Conservation (phyloP, 257 asterid species). For the Capsicum baccatum region DNA sequence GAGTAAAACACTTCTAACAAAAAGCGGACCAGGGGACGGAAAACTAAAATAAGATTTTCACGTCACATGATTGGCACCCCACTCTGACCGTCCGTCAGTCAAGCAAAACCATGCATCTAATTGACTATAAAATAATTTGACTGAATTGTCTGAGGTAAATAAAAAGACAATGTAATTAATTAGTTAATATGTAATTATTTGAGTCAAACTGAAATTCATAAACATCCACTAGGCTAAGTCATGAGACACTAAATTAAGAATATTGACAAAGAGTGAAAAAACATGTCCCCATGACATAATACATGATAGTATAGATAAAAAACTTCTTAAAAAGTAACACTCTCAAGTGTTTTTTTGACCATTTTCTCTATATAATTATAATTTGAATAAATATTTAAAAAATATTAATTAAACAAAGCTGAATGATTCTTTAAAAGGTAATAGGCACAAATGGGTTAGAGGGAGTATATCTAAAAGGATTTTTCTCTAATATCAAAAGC, state of each 20-base stretch:
- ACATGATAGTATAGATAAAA: too few relatives aligned
- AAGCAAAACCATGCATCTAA: background rate
- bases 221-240: background rate
- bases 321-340: too few relatives aligned
- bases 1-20: too few relatives aligned
- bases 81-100: background rate
- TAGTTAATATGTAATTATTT: background rate
- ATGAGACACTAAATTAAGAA: background rate
- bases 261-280: background rate
- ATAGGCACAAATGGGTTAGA: background rate
- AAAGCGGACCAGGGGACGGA: too few relatives aligned
- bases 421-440: background rate
- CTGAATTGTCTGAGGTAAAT: background rate
- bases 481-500: background rate
- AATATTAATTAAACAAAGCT: background rate
- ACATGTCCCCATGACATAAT: background rate
- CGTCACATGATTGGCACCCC: too few relatives aligned
- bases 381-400: too few relatives aligned
- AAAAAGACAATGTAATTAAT: background rate
- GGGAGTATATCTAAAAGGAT: background rate
- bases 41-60: too few relatives aligned
- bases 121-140: background rate
- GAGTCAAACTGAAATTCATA: background rate
- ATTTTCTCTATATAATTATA: too few relatives aligned
- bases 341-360: too few relatives aligned